Evolutionary conservation across 805 yeast species (phyloP).

Genomic region (Wickerhamomyces xylosicus): DNA sequence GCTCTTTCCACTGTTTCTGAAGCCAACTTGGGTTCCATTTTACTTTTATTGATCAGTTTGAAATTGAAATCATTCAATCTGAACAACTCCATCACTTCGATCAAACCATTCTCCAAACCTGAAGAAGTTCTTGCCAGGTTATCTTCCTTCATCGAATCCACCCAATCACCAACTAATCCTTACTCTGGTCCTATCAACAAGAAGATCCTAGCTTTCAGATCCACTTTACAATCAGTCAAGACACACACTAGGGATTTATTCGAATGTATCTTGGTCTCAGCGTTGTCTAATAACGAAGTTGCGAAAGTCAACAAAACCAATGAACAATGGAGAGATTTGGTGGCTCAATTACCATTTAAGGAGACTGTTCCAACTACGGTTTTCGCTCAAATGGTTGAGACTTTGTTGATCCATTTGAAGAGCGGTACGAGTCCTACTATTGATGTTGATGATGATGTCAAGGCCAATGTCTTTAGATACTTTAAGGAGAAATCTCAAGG

Average conservation of each 20-base stretch:
- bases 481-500: background rate
- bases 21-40: conserved; percentile 28
- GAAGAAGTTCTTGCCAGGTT: conserved; percentile 36
- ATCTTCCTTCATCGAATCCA: conserved; percentile 32
- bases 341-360: conserved; percentile 51
- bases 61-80: conserved; percentile 31
- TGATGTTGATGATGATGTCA: conserved; percentile 1
- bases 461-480: background rate
- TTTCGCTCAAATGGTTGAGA: conserved; percentile 48
- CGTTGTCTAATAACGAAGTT: conserved; percentile 45
- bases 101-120: background rate
- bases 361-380: conserved; percentile 47
- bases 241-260: conserved; percentile 41
- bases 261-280: conserved; percentile 40
- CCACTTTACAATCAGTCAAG: conserved; percentile 45
- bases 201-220: conserved; percentile 54
- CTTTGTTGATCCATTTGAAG: conserved; percentile 17
- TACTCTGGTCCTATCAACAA: conserved; percentile 67
- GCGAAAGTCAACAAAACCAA: conserved; percentile 38
- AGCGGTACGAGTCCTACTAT: background rate
- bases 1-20: conserved; percentile 21
- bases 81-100: conserved; percentile 15
- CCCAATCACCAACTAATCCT: conserved; percentile 41
- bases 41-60: conserved; percentile 37
- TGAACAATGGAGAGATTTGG: conserved; percentile 49